Evolutionary conservation across 331 rosid species (phyloP).

Genomic region (Pyrus hybrid): DNA sequence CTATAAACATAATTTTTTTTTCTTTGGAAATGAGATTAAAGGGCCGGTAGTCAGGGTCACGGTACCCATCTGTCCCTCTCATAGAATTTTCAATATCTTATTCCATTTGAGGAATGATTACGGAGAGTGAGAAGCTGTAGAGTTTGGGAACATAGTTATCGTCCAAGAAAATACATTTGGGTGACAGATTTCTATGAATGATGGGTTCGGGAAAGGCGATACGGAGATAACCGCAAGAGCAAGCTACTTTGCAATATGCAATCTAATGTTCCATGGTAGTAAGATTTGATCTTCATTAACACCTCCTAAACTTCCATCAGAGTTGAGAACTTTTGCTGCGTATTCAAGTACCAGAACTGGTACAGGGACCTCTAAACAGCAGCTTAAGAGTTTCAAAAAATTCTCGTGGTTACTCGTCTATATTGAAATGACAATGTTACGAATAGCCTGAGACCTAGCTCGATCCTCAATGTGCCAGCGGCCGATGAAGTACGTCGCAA

Average conservation of each 20-base stretch:
- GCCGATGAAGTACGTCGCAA: not conserved
- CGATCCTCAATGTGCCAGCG: not conserved
- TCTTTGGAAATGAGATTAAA: not conserved
- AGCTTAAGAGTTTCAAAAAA: not conserved
- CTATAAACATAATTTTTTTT: not conserved
- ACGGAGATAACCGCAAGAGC: not conserved
- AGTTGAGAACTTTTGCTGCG: not conserved
- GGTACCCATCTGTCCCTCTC: rapidly evolving
- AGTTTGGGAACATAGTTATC: not conserved
- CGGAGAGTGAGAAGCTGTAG: no score
- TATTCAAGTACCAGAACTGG: not conserved
- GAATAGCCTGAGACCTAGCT: not conserved
- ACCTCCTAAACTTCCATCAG: not conserved
- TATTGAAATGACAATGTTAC: not conserved
- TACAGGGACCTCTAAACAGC: not conserved
- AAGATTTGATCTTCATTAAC: not conserved
- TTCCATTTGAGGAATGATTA: not conserved
- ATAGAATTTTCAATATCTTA: rapidly evolving
- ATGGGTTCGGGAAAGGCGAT: not conserved
- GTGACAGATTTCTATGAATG: not conserved
- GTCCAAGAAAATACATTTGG: not conserved
- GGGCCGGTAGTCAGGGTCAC: not conserved
- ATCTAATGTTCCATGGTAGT: no score
- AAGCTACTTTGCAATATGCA: no score
- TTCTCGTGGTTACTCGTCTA: not conserved